Base-by-base conservation (phyloP, 2,329 filamentous ascomycete genomes). In the Amesomyces nigricolor region DNA sequence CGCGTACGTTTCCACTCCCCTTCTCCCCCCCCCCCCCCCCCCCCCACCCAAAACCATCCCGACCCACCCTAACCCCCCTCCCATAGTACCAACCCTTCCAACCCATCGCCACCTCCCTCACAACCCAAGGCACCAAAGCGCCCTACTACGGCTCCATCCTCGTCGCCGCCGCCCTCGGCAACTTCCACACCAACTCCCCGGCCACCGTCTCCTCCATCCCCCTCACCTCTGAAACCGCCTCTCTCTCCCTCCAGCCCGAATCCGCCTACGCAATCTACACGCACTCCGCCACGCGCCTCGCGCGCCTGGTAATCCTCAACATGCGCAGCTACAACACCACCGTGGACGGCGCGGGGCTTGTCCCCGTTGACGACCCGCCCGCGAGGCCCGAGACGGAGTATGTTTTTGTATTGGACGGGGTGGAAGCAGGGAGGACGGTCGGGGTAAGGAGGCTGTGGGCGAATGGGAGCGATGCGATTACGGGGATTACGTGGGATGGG, bases 111-210 rank as follows among this genome's bases (percentile, higher is more conserved):
- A 84, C 81, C 0, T 65, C 70, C 47, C 71, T 72, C 13, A 75
- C 76, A 0, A 69, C 71, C 7, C 71, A 74, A 2, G 82, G 81
- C 13, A 86, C 82, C 17, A 85, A 83, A 63, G 71, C 83, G 0
- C 82, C 83, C 0, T 87, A 85, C 66, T 86, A 87, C 62, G 82
- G 80, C 14, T 81, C 80, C 65, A 70, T 85, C 14, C 78, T 77
- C 32, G 79, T 81, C 1, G 81, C 83, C 0, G 75, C 77, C 1
- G 78, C 82, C 62, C 66, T 86, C 2, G 76, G 78, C 1, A 67
- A 77, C 54, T 35, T 10, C 62, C 73, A 9, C 64, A 61, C 3
- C 54, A 58, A 3, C 58, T 59, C 19, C 60, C 68, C 13, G 32
- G 71, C 78, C 3, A 71, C 72, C 11, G 71, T 86, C 22, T 70